Evolutionary conservation across 2,329 filamentous ascomycete species (phyloP).

Genomic region (Pseudogymnoascus sp.): DNA sequence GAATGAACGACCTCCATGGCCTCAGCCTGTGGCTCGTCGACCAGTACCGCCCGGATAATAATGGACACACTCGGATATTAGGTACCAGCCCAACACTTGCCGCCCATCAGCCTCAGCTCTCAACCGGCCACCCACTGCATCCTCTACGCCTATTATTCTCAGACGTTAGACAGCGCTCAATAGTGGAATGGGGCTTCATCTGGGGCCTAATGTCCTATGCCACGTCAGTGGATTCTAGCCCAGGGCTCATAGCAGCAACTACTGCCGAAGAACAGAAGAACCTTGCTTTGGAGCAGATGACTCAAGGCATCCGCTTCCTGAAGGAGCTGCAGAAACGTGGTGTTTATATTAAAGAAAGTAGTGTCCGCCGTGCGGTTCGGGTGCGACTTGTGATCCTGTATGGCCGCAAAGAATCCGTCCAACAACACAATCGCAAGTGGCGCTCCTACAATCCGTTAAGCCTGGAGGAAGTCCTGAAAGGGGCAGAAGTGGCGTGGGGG

Average conservation of each 20-base stretch:
- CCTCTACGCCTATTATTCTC: conserved; percentile 35
- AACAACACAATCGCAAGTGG: conserved; percentile 16
- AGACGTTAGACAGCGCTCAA: conserved; percentile 34
- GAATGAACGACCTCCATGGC: conserved; percentile 41
- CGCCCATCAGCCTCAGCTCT: conserved; percentile 13
- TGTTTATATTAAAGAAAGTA: background rate
- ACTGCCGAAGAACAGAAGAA: conserved; percentile 4
- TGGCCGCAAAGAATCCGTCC: conserved; percentile 19
- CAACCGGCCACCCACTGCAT: conserved; percentile 20
- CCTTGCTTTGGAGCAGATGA: conserved; percentile 11
- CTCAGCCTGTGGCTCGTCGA: conserved; percentile 41
- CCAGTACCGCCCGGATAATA: conserved; percentile 27
- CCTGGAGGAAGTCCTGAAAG: conserved; percentile 14
- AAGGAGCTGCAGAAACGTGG: conserved; percentile 18
- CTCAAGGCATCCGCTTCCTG: conserved; percentile 22
- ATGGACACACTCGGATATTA: background rate
- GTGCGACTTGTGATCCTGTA: conserved; percentile 22
- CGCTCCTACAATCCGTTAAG: conserved; percentile 8
- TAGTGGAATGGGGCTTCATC: conserved; percentile 42
- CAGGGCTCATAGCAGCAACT: background rate
- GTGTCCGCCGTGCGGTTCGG: conserved; percentile 18
- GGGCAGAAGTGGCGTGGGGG: conserved; percentile 20
- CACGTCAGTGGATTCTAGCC: background rate
- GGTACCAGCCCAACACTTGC: conserved; percentile 12
- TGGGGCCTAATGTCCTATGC: conserved; percentile 12